Conservation (phyloP, 306 rosid species). For the Vigna unguiculata region DNA sequence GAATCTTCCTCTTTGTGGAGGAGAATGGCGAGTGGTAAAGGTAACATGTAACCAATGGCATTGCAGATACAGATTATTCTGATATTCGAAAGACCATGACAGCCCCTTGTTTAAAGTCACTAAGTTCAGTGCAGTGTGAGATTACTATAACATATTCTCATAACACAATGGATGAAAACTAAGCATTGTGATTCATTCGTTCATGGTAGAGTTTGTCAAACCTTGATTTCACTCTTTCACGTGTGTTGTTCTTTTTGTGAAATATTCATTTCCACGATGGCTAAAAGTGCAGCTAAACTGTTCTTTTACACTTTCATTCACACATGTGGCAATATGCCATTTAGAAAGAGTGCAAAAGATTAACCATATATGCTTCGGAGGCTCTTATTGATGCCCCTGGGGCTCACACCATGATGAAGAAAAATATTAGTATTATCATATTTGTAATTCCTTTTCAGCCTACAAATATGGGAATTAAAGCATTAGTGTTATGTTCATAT, state of each 20-base stretch:
- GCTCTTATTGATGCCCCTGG: neutral
- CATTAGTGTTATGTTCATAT: neutral
- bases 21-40: neutral
- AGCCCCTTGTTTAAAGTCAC: neutral
- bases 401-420: slow-evolving; percentile 6
- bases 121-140: neutral
- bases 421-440: neutral
- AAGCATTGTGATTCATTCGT: neutral
- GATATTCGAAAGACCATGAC: neutral
- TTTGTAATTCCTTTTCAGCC: neutral
- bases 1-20: slow-evolving; percentile 28
- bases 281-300: slow-evolving; percentile 28
- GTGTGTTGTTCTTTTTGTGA: neutral
- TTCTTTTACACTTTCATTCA: slow-evolving; percentile 16
- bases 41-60: slow-evolving; percentile 11
- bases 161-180: neutral
- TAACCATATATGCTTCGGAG: neutral
- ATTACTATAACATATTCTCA: neutral
- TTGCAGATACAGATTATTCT: slow-evolving; percentile 37
- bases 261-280: slow-evolving; percentile 29
- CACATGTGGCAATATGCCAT: slow-evolving; percentile 1
- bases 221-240: neutral
- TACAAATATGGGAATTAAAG: neutral
- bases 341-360: neutral
- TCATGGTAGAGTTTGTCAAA: neutral